Conservation (phyloP, 2,329 filamentous ascomycete species). For the Phyllosticta citrichinensis region DNA sequence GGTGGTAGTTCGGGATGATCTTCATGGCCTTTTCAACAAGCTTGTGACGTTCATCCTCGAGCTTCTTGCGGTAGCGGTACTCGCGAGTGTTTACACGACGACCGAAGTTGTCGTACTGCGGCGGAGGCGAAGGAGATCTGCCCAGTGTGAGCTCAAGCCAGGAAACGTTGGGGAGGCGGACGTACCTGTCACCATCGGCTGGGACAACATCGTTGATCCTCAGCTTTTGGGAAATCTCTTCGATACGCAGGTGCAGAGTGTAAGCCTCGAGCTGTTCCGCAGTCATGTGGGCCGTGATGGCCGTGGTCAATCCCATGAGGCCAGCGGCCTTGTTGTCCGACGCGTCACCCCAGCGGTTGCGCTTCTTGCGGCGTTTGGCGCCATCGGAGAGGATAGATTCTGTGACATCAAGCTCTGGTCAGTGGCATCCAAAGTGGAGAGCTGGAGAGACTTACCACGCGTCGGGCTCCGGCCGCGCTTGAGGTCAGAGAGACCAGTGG, state of each 20-base stretch:
- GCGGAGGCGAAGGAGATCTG: constrained; percentile 89
- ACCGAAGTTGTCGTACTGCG: constrained; percentile 98
- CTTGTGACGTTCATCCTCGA: constrained; percentile 98
- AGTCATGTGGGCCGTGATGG: constrained; percentile 96
- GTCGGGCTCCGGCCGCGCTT: constrained; percentile 93
- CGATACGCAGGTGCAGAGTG: constrained; percentile 89
- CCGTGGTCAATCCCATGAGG: constrained; percentile 92
- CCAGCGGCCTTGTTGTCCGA: constrained; percentile 98
- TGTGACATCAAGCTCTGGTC: background rate
- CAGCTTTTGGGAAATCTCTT: constrained; percentile 98
- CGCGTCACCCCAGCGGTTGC: constrained; percentile 95
- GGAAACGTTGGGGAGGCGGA: constrained; percentile 14
- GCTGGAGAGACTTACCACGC: constrained; percentile 31
- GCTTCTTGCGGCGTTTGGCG: constrained; percentile 86
- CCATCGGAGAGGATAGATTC: constrained; percentile 49
- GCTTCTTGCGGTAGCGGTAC: constrained; percentile 93
- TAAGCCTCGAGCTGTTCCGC: constrained; percentile 97
- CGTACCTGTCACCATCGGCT: constrained; percentile 87
- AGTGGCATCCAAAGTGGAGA: background rate
- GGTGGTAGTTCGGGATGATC: constrained; percentile 98
- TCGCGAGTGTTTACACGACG: constrained; percentile 98
- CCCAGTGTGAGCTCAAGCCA: constrained; percentile 12
- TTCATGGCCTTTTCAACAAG: constrained; percentile 99
- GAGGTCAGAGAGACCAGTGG: constrained; percentile 39
- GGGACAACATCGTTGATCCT: constrained; percentile 98